phyloP scores from a whole-genome alignment of 2,329 filamentous ascomycete genomes.

The Penicillium sumatraense region DNA sequence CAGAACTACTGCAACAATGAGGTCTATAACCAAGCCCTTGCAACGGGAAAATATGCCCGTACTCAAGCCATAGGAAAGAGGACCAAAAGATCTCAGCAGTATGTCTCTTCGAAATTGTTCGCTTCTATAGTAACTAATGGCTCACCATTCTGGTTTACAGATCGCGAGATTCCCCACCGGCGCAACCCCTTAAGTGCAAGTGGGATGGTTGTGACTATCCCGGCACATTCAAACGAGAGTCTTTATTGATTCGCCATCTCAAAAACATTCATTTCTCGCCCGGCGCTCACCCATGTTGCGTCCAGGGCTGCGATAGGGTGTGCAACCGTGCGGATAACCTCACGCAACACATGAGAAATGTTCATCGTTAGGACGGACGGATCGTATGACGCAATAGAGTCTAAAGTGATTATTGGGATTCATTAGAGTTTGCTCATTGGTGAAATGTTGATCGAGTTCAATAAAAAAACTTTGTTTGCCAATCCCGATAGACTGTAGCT shows the following conservation, averaged over 20 bases:
- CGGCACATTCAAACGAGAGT: conserved; percentile 16
- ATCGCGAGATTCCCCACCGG: neutral
- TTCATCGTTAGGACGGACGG: neutral
- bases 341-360: conserved; percentile 5
- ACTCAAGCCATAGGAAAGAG: neutral
- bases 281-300: conserved; percentile 12
- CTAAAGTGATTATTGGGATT: neutral
- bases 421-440: too few relatives aligned
- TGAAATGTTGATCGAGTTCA: too few relatives aligned
- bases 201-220: conserved; percentile 18
- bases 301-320: neutral
- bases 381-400: neutral
- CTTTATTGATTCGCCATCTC: conserved; percentile 19
- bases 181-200: neutral
- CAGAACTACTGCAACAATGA: neutral
- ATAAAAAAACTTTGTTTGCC: too few relatives aligned
- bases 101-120: neutral
- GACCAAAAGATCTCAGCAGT: neutral
- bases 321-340: conserved; percentile 11
- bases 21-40: neutral
- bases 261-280: conserved; percentile 19
- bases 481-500: too few relatives aligned
- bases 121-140: neutral
- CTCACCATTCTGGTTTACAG: neutral
- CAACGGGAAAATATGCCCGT: neutral